phyloP scores from a whole-genome alignment of 163 green algal genomes.

The Scenedesmus sp. region DNA sequence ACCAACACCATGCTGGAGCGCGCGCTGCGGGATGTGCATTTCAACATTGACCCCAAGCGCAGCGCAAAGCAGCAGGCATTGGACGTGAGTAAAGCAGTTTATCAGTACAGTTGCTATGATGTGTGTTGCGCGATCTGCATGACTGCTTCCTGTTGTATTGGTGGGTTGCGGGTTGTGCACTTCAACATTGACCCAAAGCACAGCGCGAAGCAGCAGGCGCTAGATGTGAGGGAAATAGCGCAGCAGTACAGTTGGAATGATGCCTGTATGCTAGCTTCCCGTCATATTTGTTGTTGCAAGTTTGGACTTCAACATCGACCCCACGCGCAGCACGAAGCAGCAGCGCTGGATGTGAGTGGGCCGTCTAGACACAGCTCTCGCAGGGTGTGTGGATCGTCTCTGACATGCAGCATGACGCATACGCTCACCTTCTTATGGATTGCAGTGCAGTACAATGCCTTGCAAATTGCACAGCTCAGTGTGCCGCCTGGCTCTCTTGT shows the following conservation, averaged over 20 bases:
- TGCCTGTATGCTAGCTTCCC: too few relatives aligned
- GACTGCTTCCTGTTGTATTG: too few relatives aligned
- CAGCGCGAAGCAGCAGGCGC: conserved; percentile 91
- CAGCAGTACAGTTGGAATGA: too few relatives aligned
- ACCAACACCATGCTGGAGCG: conserved; percentile 96
- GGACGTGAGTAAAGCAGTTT: conserved; percentile 59
- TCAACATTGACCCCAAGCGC: conserved; percentile 93
- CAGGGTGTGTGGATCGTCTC: not conserved
- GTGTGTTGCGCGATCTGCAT: not conserved
- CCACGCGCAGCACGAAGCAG: too few relatives aligned
- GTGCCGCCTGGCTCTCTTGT: not conserved
- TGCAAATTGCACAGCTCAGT: not conserved
- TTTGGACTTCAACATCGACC: too few relatives aligned
- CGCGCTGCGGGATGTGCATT: conserved; percentile 94
- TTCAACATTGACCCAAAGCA: conserved; percentile 94
- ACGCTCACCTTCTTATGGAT: too few relatives aligned
- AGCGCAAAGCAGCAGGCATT: conserved; percentile 94
- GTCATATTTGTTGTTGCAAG: too few relatives aligned
- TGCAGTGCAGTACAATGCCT: not conserved
- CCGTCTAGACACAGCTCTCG: too few relatives aligned
- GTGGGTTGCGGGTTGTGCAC: conserved; percentile 91
- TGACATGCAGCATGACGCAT: too few relatives aligned
- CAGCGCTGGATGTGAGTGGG: too few relatives aligned
- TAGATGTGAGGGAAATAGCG: conserved; percentile 64
- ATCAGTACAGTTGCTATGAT: too few relatives aligned